Evolutionary conservation across 441 rosid species (phyloP), one percentile per base, ranked within the genome.

Genomic region (Isatis lusitanica): DNA sequence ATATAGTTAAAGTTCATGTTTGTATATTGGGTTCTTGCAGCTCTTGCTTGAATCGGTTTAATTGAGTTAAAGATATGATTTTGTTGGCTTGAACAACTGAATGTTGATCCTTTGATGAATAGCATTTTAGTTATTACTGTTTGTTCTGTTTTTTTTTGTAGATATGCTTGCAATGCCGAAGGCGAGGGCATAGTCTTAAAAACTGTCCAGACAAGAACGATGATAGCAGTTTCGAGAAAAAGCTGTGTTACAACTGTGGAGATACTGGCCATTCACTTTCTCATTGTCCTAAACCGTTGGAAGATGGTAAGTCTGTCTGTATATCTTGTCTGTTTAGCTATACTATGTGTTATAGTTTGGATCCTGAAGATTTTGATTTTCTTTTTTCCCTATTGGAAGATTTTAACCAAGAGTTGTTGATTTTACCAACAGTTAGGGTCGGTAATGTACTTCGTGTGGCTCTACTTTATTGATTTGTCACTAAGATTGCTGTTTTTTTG

Each of bases 121-220:
- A 17, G 52, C 4, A 17, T n/a, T 0, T 51, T 36, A 11, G 51
- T 24, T 9, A 2, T 38, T 62, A 2, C 47, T 50, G 47, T 56
- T 51, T 47, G 18, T 60, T 75, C 5, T 74, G 40, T 68, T 77
- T 59, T 68, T 77, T 59, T 16, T 70, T 71, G 83, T 80, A 94
- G 98, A 84, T 90, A 81, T 94, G 98, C 60, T 86, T 94, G 86
- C 86, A 83, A n/a, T 92, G 99, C 57, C 74, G 97, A 48, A 91
- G 77, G 7, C 83, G 97, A 2, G 97, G 99, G 63, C 99, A 94
- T 74, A 90, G 93, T 83, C 88, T 94, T 17, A 90, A 86, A 82
- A 85, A 83, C 76, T 94, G 99, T 57, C 93, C 93, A 1, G 78
- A 79, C 50, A 90, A 90, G 82, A 79, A 53, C n/a, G 89, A 87